These are phyloP conservation scores for Candida oleophila DNA, from an alignment of 805 yeast genomes.

Conservation along the genomic window DNA sequence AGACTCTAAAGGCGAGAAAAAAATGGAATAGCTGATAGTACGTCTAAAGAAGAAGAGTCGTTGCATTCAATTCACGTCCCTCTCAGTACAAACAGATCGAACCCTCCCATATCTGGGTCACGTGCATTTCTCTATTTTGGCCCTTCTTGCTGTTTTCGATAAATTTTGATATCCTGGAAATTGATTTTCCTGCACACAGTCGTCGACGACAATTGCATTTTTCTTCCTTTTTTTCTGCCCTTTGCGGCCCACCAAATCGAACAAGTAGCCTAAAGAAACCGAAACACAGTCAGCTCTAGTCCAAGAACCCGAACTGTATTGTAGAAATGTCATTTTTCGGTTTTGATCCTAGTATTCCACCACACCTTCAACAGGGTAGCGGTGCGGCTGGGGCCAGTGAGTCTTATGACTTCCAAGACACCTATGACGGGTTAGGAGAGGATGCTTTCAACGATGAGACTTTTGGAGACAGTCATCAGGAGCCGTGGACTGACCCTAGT, in stretches of 20 bases:
- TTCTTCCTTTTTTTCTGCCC: not conserved
- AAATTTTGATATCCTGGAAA: no score
- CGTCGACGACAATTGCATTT: not conserved
- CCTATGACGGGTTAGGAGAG: slow-evolving; percentile 69
- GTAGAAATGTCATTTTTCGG: slow-evolving; percentile 66
- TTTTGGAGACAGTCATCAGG: slow-evolving; percentile 49
- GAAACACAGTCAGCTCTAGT: no score
- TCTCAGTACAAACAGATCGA: no score
- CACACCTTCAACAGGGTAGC: slow-evolving; percentile 16
- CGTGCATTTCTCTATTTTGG: not conserved
- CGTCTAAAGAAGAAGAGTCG: no score
- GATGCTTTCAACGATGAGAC: slow-evolving; percentile 76
- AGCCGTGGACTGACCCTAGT: slow-evolving; percentile 12
- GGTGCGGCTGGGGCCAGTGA: slow-evolving; percentile 18
- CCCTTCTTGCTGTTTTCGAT: no score
- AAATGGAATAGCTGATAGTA: no score
- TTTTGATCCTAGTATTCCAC: slow-evolving; percentile 51
- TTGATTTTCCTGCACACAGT: slow-evolving; percentile 2
- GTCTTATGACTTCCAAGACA: slow-evolving; percentile 75
- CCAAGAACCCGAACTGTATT: not conserved
- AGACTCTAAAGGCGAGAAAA: no score
- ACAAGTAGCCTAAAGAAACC: no score
- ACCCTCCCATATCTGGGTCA: no score
- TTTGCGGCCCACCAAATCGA: not conserved
- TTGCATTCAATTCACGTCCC: no score